These are phyloP conservation scores for Metschnikowia continentalis DNA, from an alignment of 805 yeast genomes.

Conservation along the genomic window DNA sequence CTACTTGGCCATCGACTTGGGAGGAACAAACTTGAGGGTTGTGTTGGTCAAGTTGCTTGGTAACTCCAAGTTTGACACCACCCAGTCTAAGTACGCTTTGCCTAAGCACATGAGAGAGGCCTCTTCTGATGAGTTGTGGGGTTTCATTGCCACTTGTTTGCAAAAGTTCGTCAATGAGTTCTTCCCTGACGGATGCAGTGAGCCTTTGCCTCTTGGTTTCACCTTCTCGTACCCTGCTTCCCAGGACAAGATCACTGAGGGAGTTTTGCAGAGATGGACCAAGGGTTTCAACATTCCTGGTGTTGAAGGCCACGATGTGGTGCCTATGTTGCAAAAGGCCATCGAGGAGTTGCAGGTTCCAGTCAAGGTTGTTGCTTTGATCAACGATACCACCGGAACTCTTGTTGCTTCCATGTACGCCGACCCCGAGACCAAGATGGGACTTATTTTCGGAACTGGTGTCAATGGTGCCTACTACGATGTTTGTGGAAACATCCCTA, in stretches of 20 bases:
- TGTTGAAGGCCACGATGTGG: slow-evolving; percentile 93
- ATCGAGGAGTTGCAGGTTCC: slow-evolving; percentile 63
- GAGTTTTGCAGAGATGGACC: slow-evolving; percentile 93
- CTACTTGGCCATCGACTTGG: slow-evolving; percentile 89
- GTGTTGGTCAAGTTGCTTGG: slow-evolving; percentile 85
- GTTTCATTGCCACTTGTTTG: slow-evolving; percentile 80
- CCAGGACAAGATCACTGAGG: slow-evolving; percentile 79
- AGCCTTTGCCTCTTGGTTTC: slow-evolving; percentile 76
- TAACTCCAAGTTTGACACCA: slow-evolving; percentile 75
- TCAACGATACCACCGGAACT: slow-evolving; percentile 97
- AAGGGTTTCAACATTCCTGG: slow-evolving; percentile 93
- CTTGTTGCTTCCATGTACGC: slow-evolving; percentile 92
- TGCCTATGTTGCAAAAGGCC: slow-evolving; percentile 81
- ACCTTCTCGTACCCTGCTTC: slow-evolving; percentile 90
- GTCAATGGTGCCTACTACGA: slow-evolving; percentile 97
- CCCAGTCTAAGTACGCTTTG: slow-evolving; percentile 80
- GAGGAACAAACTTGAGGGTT: slow-evolving; percentile 95
- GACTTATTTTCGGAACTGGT: slow-evolving; percentile 95
- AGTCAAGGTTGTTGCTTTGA: slow-evolving; percentile 83
- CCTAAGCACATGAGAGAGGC: slow-evolving; percentile 80
- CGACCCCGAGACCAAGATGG: slow-evolving; percentile 86
- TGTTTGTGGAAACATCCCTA: slow-evolving; percentile 64
- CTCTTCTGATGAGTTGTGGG: slow-evolving; percentile 70
- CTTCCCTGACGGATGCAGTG: slow-evolving; percentile 63
- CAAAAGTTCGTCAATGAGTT: slow-evolving; percentile 62